These are phyloP conservation scores for Aspergillus steynii DNA, from an alignment of 495 filamentous ascomycete species.

Conservation along the genomic window DNA sequence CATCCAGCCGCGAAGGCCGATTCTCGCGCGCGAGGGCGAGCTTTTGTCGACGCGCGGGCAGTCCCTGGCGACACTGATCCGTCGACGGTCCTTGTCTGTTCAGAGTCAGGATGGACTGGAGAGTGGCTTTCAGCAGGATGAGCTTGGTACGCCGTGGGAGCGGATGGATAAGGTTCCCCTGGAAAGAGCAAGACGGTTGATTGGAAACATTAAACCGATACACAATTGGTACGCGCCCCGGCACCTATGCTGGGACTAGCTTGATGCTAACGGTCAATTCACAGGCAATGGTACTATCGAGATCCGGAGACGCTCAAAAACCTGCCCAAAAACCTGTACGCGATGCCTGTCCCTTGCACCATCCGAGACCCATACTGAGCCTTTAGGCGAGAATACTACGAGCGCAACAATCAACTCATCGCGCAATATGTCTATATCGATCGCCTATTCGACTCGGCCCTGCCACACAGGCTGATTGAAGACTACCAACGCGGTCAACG, in stretches of 20 bases:
- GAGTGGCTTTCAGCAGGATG: conserved; percentile 16
- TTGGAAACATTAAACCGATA: conserved; percentile 36
- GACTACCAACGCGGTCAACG: conserved; percentile 62
- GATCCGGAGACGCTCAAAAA: conserved; percentile 28
- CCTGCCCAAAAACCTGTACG: conserved; percentile 34
- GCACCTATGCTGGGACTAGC: background rate
- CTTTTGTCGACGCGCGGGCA: conserved; percentile 42
- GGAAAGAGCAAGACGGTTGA: conserved; percentile 25
- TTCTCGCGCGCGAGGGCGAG: conserved; percentile 33
- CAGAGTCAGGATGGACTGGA: conserved; percentile 24
- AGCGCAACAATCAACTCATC: conserved; percentile 77
- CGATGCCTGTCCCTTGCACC: background rate
- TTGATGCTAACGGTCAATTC: background rate
- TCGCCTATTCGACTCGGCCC: conserved; percentile 81
- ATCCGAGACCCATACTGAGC: background rate
- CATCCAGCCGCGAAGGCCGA: conserved; percentile 31
- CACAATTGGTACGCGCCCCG: conserved; percentile 35
- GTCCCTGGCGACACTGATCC: conserved; percentile 25
- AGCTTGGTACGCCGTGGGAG: conserved; percentile 20
- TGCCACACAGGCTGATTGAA: conserved; percentile 82
- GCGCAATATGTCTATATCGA: conserved; percentile 92
- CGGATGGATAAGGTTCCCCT: conserved; percentile 14
- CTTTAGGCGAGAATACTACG: conserved; percentile 69
- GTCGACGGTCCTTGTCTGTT: conserved; percentile 32
- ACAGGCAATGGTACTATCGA: conserved; percentile 38